Conservation (phyloP, 192 early-diverging fungal species). For the Coemansia pectinata region DNA sequence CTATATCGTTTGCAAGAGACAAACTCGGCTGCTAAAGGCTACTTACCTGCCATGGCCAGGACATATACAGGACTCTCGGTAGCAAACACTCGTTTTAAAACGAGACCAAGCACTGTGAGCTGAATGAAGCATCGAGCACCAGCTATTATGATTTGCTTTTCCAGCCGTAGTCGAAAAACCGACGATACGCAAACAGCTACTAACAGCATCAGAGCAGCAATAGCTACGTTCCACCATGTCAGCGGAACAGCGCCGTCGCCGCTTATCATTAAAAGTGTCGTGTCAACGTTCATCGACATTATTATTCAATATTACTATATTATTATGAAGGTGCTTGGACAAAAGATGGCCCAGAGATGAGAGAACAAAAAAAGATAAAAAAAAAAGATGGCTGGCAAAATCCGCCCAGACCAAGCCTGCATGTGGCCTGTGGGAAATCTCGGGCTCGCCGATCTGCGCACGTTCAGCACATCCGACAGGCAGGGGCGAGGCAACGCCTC, state of each 20-base stretch:
- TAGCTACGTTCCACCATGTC: slow-evolving; percentile 43
- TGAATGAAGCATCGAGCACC: slow-evolving; percentile 75
- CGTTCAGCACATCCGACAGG: neutral
- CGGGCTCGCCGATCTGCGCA: neutral
- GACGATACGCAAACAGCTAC: slow-evolving; percentile 37
- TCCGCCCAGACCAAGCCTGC: slow-evolving; percentile 3
- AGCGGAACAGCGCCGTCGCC: slow-evolving; percentile 15
- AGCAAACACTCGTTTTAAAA: slow-evolving; percentile 69
- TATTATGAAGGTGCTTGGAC: neutral
- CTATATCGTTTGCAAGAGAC: neutral
- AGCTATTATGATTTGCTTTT: slow-evolving; percentile 64
- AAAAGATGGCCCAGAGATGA: slow-evolving; percentile 6
- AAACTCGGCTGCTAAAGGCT: neutral
- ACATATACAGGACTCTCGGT: slow-evolving; percentile 59
- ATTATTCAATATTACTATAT: neutral
- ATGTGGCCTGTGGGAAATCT: slow-evolving; percentile 7
- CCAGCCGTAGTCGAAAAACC: slow-evolving; percentile 25
- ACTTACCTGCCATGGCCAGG: slow-evolving; percentile 57
- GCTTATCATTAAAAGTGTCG: neutral
- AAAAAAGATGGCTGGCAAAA: neutral
- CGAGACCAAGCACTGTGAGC: slow-evolving; percentile 71
- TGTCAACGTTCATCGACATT: slow-evolving; percentile 4
- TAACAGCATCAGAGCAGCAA: slow-evolving; percentile 37
- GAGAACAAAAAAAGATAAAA: neutral
- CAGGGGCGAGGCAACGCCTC: neutral